These are phyloP conservation scores for Botryotinia globosa DNA, from an alignment of 2,329 filamentous ascomycete species.

Conservation along the genomic window DNA sequence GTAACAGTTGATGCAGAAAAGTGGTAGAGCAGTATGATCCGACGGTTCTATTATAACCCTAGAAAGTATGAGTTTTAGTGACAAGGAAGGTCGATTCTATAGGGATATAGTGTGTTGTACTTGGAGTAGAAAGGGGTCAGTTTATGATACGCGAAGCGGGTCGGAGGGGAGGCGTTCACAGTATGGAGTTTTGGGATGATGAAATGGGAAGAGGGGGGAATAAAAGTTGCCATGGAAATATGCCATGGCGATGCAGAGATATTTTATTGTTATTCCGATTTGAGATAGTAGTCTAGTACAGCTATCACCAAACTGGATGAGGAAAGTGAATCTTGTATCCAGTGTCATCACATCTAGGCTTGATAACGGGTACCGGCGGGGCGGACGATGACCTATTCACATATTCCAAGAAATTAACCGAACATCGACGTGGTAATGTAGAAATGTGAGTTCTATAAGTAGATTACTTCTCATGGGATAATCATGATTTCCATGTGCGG, in stretches of 20 bases:
- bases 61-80: not conserved
- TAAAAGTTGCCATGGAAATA: not conserved
- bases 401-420: too few relatives aligned
- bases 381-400: too few relatives aligned
- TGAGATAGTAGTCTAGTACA: not conserved
- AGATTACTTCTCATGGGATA: too few relatives aligned
- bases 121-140: not conserved
- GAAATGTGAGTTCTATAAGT: too few relatives aligned
- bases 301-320: too few relatives aligned
- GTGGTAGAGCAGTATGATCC: too few relatives aligned
- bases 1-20: too few relatives aligned
- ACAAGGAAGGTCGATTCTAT: not conserved
- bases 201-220: not conserved
- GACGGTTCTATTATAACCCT: too few relatives aligned
- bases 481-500: rapidly evolving
- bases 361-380: too few relatives aligned
- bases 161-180: not conserved
- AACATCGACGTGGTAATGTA: too few relatives aligned
- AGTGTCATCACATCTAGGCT: too few relatives aligned
- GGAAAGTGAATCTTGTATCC: too few relatives aligned
- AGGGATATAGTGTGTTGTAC: not conserved
- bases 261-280: not conserved
- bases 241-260: not conserved
- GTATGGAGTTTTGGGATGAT: not conserved
- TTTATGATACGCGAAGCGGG: not conserved